These are phyloP conservation scores for Kluyveromyces sp. DNA, from an alignment of 1,139 yeast genomes.

Conservation along the genomic window DNA sequence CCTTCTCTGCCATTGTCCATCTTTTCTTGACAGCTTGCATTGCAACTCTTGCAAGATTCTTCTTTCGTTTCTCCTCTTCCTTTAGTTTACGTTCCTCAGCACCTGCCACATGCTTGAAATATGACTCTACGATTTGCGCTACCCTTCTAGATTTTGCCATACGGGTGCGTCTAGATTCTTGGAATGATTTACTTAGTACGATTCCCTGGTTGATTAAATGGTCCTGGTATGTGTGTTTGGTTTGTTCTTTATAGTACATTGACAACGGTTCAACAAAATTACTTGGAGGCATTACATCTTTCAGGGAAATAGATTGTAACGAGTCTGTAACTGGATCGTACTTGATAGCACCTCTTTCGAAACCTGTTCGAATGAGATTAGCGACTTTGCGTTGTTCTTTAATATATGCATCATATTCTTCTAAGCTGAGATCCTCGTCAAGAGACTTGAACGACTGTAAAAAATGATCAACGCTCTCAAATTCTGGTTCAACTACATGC, in stretches of 20 bases:
- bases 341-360: constrained; percentile 42
- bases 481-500: constrained; percentile 46
- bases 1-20: constrained; percentile 89
- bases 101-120: constrained; percentile 79
- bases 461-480: constrained; percentile 35
- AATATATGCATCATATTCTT: constrained; percentile 44
- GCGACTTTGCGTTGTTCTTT: constrained; percentile 40
- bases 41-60: constrained; percentile 67
- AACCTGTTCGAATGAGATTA: constrained; percentile 46
- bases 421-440: constrained; percentile 47
- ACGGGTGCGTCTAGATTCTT: constrained; percentile 59
- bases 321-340: constrained; percentile 39
- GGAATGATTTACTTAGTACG: constrained; percentile 62
- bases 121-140: constrained; percentile 76
- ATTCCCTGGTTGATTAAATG: constrained; percentile 72
- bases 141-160: constrained; percentile 64
- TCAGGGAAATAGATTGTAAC: constrained; percentile 41
- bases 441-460: constrained; percentile 48
- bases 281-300: constrained; percentile 37
- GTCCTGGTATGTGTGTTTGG: constrained; percentile 56
- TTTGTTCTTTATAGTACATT: constrained; percentile 29
- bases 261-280: constrained; percentile 28
- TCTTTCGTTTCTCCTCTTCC: constrained; percentile 62
- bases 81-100: constrained; percentile 76
- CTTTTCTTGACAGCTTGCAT: constrained; percentile 81